Evolutionary conservation across 352 stramenopile genomes (phyloP), one percentile per base, ranked within the genome.

Genomic region (Elongisporangium undulatum): DNA sequence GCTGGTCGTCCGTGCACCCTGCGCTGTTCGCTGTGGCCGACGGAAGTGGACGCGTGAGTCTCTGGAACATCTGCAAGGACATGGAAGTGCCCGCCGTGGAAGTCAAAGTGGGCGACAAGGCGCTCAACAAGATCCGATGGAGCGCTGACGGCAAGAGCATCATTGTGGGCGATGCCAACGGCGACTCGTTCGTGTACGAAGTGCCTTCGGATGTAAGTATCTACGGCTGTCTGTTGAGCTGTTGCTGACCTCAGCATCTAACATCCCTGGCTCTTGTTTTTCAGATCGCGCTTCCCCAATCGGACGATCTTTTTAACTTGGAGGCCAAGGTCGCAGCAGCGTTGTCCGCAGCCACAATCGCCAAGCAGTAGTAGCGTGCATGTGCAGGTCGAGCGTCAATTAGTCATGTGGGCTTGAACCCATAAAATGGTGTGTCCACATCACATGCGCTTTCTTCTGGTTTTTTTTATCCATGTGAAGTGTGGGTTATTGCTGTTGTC

Each of bases 61-160:
- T 96, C 39, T 96, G 88, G 88, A 94, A 95, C 56, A 85, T 96
- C 54, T 61, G 87, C 61, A 85, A 83, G 53, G 88, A 96, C 64
- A 68, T 86, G n/a, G 88, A 95, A 58, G 81, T 92, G 26, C 75
- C 82, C 9, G 74, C 64, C 13, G 61, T 91, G 12, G 82, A 88
- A 34, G 64, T 77, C 6, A 87, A 90, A 64, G 75, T 92, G 50
- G 79, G 73, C 22, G 70, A 79, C 22, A 88, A 90, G 54, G 85
- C 86, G 12, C 62, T 96, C 13, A 91, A 94, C 77, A 95, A 92
- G 62, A 70, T 96, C 49, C 75, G 82, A 45, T 96, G 88, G 88
- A 88, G 73, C 21, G 49, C 71, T 1, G 85, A 93, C 54, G 88
- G 88, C 48, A 92, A 86, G 60, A 91, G 66, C 51, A 68, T 96